Conservation (phyloP, 2,329 filamentous ascomycete genomes). For the Plectosphaerella cucumerina region DNA sequence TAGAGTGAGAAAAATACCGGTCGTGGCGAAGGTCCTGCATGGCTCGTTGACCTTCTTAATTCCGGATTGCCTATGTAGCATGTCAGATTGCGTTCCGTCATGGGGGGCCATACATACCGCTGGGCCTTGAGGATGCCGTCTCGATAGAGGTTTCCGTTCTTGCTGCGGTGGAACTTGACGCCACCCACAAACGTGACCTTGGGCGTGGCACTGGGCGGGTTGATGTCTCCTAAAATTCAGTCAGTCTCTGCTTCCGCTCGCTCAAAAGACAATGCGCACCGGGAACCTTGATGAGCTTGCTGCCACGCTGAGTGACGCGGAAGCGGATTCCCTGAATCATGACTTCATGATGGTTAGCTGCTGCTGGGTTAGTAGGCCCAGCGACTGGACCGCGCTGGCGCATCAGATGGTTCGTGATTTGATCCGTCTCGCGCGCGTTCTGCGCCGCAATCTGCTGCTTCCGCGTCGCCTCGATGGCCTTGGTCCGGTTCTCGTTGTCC, state of each 20-base stretch:
- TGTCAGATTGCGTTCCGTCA: constrained; percentile 31
- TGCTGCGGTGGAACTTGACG: constrained; percentile 80
- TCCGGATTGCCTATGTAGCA: constrained; percentile 39
- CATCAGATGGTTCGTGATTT: constrained; percentile 44
- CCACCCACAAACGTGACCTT: constrained; percentile 70
- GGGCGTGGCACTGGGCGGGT: constrained; percentile 64
- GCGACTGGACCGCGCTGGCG: constrained; percentile 18
- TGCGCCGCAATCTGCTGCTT: constrained; percentile 50
- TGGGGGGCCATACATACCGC: constrained; percentile 52
- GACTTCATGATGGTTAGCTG: constrained; percentile 53
- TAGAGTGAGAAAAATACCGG: constrained; percentile 53
- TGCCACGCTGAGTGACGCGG: constrained; percentile 69
- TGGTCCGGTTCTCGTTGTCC: constrained; percentile 62
- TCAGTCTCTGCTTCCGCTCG: neutral
- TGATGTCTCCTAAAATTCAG: constrained; percentile 45
- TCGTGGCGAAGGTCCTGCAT: constrained; percentile 69
- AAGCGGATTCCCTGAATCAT: constrained; percentile 70
- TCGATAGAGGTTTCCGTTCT: constrained; percentile 81
- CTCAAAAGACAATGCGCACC: constrained; percentile 47
- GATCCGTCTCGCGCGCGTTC: constrained; percentile 55
- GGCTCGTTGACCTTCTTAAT: constrained; percentile 67
- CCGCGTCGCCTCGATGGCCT: constrained; percentile 68
- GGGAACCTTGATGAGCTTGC: constrained; percentile 71
- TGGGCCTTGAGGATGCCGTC: constrained; percentile 71
- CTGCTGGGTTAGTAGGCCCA: constrained; percentile 18